Percentiles rank a stretch among this genome's conserved stretches.
These are phyloP conservation scores for Rhizopogon vulgaris DNA, from an alignment of 768 basidiomycete species.

Conservation along the genomic window DNA sequence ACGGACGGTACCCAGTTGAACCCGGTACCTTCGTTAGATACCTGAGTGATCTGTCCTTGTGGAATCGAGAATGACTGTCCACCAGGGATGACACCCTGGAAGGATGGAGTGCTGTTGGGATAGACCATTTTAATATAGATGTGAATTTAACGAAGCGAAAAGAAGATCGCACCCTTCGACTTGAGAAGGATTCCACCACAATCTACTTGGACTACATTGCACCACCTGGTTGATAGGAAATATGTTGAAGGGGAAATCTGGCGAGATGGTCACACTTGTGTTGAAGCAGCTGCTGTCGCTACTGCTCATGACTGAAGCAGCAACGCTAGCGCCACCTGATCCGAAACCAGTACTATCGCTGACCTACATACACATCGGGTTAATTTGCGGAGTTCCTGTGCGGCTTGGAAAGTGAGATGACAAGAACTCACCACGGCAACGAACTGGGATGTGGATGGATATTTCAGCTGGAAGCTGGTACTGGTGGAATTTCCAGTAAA, in stretches of 20 bases:
- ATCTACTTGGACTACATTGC: constrained; percentile 55
- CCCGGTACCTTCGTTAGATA: constrained; percentile 46
- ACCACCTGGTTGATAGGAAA: constrained; percentile 57
- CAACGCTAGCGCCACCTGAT: constrained; percentile 68
- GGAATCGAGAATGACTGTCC: constrained; percentile 71
- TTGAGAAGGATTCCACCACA: constrained; percentile 55
- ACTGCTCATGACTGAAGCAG: constrained; percentile 47
- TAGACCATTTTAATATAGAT: neutral
- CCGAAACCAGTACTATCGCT: constrained; percentile 60
- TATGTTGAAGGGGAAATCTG: constrained; percentile 56
- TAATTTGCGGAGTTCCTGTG: neutral
- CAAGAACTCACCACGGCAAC: constrained; percentile 63
- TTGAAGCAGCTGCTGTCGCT: constrained; percentile 58
- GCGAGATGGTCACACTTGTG: constrained; percentile 36
- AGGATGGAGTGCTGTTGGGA: constrained; percentile 43
- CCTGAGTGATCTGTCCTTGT: constrained; percentile 37
- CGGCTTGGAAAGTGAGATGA: neutral
- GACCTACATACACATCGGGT: constrained; percentile 36
- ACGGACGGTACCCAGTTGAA: constrained; percentile 65
- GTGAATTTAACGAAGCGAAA: neutral
- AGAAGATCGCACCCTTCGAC: constrained; percentile 45
- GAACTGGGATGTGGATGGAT: constrained; percentile 64
- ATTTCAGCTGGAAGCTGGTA: constrained; percentile 53
- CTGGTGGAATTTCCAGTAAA: constrained; percentile 39
- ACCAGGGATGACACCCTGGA: constrained; percentile 73